Evolutionary conservation across 2,329 filamentous ascomycete genomes (phyloP), one percentile per base, ranked within the genome.

Genomic region (Drechslerella dactyloides): DNA sequence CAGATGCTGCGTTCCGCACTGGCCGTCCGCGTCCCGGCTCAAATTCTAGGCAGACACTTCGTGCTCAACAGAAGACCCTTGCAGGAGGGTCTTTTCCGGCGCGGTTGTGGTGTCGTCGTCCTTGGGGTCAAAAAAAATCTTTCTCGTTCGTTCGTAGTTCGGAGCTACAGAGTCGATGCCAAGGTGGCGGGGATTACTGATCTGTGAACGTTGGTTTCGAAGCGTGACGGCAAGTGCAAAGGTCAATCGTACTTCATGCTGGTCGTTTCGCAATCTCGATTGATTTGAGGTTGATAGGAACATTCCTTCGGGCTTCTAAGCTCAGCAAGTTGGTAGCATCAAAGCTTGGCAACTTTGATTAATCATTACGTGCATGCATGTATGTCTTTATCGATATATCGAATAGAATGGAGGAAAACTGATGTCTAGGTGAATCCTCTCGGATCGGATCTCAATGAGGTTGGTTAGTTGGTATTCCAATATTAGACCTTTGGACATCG

Each of bases 1-100:
- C 56, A 64, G 58, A 64, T 59, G 63, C 54, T n/a, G n/a, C n/a
- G n/a, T n/a, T 30, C 58, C 54, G 59, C 66, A 63, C 66, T 48
- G 66, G 59, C 23, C 54, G 37, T 70, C 30, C 66, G 17, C 54
- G 37, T 70, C 30, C 66, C 66, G 66, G 66, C 59, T 70, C 66
- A 70, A 62, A 59, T 70, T 70, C 66, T 70, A 70, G 66, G 66
- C 66, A 70, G 66, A 70, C 66, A 64, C 52, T 60, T 23, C 50
- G 40, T 48, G 37, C 48, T 48, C 30, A 53, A 42, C 27, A 52
- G 52, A 62, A 44, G 48, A 52, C 42, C 44, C 57, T 57, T 51
- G 57, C 27, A 50, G 4, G 24, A 27, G 23, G 48, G 23, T 48
- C 51, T 21, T 24, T 70, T 58, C 59, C 65, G 62, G 57, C 57